A percentile compares a stretch with the other conserved stretches of the same genome.
Evolutionary conservation across 495 filamentous ascomycete species (phyloP).

Genomic region (Neurospora sp.): DNA sequence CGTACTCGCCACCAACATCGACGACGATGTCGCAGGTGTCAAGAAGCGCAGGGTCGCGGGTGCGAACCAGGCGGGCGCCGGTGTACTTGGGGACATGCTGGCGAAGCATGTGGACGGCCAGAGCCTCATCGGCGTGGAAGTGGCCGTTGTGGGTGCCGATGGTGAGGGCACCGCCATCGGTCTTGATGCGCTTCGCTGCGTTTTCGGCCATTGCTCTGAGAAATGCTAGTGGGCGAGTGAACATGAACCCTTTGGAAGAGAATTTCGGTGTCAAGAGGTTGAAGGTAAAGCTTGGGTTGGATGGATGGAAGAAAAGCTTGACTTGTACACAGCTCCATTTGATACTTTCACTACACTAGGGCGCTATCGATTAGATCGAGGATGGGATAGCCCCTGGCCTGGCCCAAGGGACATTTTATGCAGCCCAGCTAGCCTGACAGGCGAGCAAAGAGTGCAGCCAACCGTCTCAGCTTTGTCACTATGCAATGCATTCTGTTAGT

Average conservation of each 20-base stretch:
- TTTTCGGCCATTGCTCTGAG: slow-evolving; percentile 48
- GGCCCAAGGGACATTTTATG: background rate
- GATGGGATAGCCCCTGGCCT: background rate
- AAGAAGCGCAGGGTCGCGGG: slow-evolving; percentile 71
- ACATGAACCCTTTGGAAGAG: background rate
- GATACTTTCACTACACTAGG: background rate
- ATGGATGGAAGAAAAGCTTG: background rate
- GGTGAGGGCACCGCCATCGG: slow-evolving; percentile 39
- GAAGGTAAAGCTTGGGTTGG: background rate
- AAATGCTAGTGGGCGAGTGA: background rate
- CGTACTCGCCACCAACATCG: slow-evolving; percentile 88
- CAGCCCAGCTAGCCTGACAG: background rate
- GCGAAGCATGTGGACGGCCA: slow-evolving; percentile 94
- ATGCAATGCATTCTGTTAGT: background rate
- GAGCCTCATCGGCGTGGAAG: slow-evolving; percentile 97
- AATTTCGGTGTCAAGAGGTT: slow-evolving; percentile 11
- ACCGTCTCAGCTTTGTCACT: background rate
- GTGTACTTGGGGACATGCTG: slow-evolving; percentile 69
- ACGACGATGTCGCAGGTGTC: slow-evolving; percentile 86
- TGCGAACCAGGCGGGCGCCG: slow-evolving; percentile 66
- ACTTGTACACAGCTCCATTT: background rate
- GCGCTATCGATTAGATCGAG: background rate
- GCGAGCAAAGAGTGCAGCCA: background rate
- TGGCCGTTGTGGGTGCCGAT: slow-evolving; percentile 95
- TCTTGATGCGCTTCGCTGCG: slow-evolving; percentile 63